Percentiles rank a stretch among this genome's conserved stretches.
Evolutionary conservation across 371 early-diverging fungal genomes (phyloP).

Genomic region (Paraphysoderma sedebokerense): DNA sequence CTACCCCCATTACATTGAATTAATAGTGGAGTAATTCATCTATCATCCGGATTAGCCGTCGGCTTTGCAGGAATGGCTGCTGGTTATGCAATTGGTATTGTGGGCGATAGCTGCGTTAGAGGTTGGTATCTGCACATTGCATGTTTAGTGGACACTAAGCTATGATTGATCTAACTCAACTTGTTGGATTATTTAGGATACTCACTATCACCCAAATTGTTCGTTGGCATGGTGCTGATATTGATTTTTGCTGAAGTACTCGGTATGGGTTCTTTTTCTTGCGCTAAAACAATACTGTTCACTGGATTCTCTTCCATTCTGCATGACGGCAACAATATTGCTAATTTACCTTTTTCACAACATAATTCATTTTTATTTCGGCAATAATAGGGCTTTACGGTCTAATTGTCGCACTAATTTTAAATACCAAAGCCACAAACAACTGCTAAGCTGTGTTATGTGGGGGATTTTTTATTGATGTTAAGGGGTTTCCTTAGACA

Average conservation of each 20-base stretch:
- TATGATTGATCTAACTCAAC: background rate
- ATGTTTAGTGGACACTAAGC: background rate
- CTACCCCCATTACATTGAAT: no score
- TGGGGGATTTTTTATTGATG: no score
- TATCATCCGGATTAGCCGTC: constrained; percentile 85
- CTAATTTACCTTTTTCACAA: no score
- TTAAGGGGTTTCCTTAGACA: no score
- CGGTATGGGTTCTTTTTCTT: constrained; percentile 29
- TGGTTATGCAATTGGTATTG: constrained; percentile 92
- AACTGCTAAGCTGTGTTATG: background rate
- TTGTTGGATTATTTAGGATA: constrained; percentile 2
- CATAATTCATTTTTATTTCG: background rate
- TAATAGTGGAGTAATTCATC: constrained; percentile 70
- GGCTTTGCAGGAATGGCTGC: constrained; percentile 88
- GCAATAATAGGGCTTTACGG: constrained; percentile 30
- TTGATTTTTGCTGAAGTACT: constrained; percentile 98
- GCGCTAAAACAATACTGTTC: no score
- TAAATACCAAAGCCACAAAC: constrained; percentile 64
- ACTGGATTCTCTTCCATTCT: no score
- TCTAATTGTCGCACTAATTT: constrained; percentile 85
- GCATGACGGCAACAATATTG: no score
- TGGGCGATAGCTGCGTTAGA: constrained; percentile 67
- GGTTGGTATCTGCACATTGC: constrained; percentile 13
- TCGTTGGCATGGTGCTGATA: constrained; percentile 86
- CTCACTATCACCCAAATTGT: constrained; percentile 48